Percentiles rank a stretch among this genome's conserved stretches.
These are phyloP conservation scores for Fraxinus ornus DNA, from an alignment of 305 asterid genomes.

Conservation along the genomic window DNA sequence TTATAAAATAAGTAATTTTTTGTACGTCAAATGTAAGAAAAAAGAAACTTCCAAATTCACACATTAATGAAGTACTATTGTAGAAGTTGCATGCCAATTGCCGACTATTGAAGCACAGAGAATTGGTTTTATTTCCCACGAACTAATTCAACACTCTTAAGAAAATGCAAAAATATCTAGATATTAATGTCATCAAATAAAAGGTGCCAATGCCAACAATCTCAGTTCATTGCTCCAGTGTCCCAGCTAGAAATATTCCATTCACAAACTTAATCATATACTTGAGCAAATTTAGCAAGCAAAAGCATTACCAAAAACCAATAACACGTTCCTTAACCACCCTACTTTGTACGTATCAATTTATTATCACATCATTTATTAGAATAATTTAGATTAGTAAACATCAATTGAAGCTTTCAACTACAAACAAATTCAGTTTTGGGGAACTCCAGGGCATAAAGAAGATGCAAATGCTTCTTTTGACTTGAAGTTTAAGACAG, in stretches of 20 bases:
- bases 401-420: not conserved
- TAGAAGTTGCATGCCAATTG: not conserved
- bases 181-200: not conserved
- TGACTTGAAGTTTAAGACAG: not conserved
- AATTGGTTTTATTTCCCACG: not conserved
- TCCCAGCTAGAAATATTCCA: not conserved
- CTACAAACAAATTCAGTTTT: not conserved
- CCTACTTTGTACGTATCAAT: not conserved
- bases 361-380: not conserved
- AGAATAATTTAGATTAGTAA: not conserved
- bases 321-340: not conserved
- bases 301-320: not conserved
- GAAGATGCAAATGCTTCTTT: not conserved
- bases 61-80: not conserved
- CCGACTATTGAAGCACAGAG: not conserved
- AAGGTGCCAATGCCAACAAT: not conserved
- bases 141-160: not conserved
- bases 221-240: not conserved
- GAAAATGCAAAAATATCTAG: not conserved
- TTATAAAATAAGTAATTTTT: too few relatives aligned
- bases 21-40: too few relatives aligned
- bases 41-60: too few relatives aligned
- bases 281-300: not conserved
- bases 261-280: not conserved
- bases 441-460: not conserved